Base-by-base conservation (phyloP, 2,329 filamentous ascomycete species). In the Huntiella moniliformis region DNA sequence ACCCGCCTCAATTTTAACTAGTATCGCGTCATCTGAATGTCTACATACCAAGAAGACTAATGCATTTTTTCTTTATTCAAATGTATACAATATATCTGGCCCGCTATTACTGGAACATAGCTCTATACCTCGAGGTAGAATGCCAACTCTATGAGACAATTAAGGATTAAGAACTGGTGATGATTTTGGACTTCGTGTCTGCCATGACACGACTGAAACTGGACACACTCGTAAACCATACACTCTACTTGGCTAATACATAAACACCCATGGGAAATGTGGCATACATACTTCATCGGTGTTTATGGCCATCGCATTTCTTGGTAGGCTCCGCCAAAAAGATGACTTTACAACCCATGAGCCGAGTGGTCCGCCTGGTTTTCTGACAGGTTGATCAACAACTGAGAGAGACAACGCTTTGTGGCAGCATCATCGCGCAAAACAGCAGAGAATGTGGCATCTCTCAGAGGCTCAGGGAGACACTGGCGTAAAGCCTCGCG, bases 401-500 rank as follows among this genome's bases (percentile, higher is more conserved):
- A 77, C 63, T 96, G 91, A n/a, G 87, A 84, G 32, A 98, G 78
- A 61, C 91, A 98, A 49, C 91, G 80, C 68, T 98, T 98, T 0
- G 91, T 98, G 1, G 91, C 91, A 11, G 91, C 91, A 58, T 98
- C 91, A 57, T 98, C 91, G 49, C 91, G 82, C 32, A 98, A 77
- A 38, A 98, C 91, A 0, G 87, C 88, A 6, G 86, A 93, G 61
- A 98, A 98, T 1, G 91, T 98, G 5, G 88, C 87, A 60, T 98
- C 91, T 41, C 91, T 82, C n/a, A 98, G 77, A n/a, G 91, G 91
- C 57, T 98, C 91, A 0, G 91, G 91, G 10, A 98, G 79, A 58
- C 91, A 98, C 63, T 98, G 91, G 37, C 91, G 77, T 16, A 98
- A 73, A 39, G 91, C 91, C 61, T 98, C 91, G 31, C 91, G 82